A percentile compares a stretch with the other conserved stretches of the same genome.
These are phyloP conservation scores for Flaveria bidentis DNA, from an alignment of 129 eudicot species.

Conservation along the genomic window DNA sequence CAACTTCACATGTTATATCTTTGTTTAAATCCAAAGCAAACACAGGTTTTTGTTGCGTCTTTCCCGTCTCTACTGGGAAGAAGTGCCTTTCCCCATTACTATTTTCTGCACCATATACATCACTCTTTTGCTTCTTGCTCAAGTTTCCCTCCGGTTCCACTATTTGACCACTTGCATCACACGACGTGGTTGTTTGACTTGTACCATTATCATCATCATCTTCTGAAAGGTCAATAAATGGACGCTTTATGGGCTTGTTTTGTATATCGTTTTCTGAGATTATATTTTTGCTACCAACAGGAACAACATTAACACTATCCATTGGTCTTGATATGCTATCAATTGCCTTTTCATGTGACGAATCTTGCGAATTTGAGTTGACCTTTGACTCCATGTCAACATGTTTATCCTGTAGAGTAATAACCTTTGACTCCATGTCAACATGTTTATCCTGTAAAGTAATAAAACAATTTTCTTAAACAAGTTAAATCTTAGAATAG, in stretches of 20 bases:
- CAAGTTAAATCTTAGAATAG: neutral
- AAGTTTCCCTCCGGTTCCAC: constrained; percentile 30
- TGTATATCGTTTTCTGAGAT: neutral
- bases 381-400: constrained; percentile 25
- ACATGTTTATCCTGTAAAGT: constrained; percentile 38
- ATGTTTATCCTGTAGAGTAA: constrained; percentile 32
- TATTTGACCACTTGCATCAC: constrained; percentile 19
- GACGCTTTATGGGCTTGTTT: constrained; percentile 33
- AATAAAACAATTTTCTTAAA: neutral
- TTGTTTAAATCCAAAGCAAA: constrained; percentile 56
- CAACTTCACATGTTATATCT: constrained; percentile 33
- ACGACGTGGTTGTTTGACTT: constrained; percentile 24
- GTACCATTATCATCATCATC: constrained; percentile 19
- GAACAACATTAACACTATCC: constrained; percentile 15
- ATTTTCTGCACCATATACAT: constrained; percentile 16
- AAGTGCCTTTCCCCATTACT: constrained; percentile 50
- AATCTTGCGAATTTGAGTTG: constrained; percentile 22
- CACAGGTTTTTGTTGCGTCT: neutral
- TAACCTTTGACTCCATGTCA: constrained; percentile 19
- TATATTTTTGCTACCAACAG: constrained; percentile 7
- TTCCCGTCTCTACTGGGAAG: constrained; percentile 37
- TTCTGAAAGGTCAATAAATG: constrained; percentile 29
- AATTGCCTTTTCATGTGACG: constrained; percentile 33
- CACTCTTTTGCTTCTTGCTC: constrained; percentile 43
- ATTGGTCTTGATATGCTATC: neutral